Evolutionary conservation across 2,329 filamentous ascomycete species (phyloP).

Genomic region (Beauveria sp.): DNA sequence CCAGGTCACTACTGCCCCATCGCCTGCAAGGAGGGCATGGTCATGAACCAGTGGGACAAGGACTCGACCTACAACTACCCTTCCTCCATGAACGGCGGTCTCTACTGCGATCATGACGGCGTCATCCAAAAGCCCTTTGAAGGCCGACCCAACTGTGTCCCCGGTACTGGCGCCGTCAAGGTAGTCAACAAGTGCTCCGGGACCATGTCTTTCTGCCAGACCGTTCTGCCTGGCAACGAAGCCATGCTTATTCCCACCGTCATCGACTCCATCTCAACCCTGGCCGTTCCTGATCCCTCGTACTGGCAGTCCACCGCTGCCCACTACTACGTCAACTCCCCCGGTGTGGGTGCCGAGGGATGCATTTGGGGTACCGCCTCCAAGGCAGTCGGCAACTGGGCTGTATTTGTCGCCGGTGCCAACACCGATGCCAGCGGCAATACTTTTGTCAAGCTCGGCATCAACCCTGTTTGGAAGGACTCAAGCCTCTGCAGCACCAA

Average conservation of each 20-base stretch:
- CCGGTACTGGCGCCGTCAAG: slow-evolving; percentile 57
- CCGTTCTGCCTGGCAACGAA: slow-evolving; percentile 70
- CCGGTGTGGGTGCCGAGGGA: slow-evolving; percentile 54
- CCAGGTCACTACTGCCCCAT: slow-evolving; percentile 66
- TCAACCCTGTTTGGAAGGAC: slow-evolving; percentile 66
- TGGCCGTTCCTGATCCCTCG: slow-evolving; percentile 61
- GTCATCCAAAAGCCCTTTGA: slow-evolving; percentile 62
- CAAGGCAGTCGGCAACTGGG: slow-evolving; percentile 66
- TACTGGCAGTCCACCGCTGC: slow-evolving; percentile 70
- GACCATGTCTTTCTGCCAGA: slow-evolving; percentile 68
- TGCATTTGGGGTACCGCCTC: slow-evolving; percentile 64
- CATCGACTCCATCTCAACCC: slow-evolving; percentile 45
- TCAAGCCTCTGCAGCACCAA: slow-evolving; percentile 45
- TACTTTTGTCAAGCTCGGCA: slow-evolving; percentile 68
- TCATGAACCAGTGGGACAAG: slow-evolving; percentile 74
- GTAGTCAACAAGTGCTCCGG: slow-evolving; percentile 59
- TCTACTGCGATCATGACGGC: slow-evolving; percentile 63
- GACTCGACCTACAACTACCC: slow-evolving; percentile 61
- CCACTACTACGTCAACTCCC: slow-evolving; percentile 74
- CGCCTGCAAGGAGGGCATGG: slow-evolving; percentile 66
- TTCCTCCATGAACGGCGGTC: slow-evolving; percentile 66
- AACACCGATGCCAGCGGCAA: slow-evolving; percentile 58
- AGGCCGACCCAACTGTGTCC: slow-evolving; percentile 59
- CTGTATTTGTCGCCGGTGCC: slow-evolving; percentile 66
- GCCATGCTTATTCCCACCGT: slow-evolving; percentile 76